A percentile compares a stretch with the other conserved stretches of the same genome.
These are phyloP conservation scores for Gossypium stocksii DNA, from an alignment of 345 rosid species.

Conservation along the genomic window DNA sequence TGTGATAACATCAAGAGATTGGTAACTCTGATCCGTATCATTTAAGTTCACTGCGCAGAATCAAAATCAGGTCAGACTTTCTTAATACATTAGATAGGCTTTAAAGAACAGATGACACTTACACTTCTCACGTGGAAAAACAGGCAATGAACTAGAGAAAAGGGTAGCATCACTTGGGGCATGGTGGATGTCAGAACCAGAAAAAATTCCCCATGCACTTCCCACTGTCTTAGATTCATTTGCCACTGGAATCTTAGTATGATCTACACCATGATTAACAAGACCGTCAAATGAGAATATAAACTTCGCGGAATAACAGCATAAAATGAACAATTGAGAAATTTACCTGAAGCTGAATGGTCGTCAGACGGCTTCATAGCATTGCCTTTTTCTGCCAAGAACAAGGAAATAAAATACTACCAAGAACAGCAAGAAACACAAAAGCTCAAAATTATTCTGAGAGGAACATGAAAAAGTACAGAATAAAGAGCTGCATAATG, in stretches of 20 bases:
- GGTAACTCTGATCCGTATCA: conserved; percentile 25
- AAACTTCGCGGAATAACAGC: background rate
- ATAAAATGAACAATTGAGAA: conserved; percentile 8
- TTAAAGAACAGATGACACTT: conserved; percentile 20
- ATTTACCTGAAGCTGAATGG: conserved; percentile 31
- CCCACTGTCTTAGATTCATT: conserved; percentile 30
- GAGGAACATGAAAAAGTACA: too few species aligned
- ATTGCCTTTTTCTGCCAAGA: conserved; percentile 20
- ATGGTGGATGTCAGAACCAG: conserved; percentile 34
- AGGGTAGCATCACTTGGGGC: conserved; percentile 48
- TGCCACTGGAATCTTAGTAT: conserved; percentile 20
- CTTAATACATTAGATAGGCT: background rate
- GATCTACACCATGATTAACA: conserved; percentile 25
- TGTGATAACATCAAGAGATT: conserved; percentile 34
- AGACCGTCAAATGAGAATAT: conserved; percentile 8
- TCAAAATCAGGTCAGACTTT: conserved; percentile 19
- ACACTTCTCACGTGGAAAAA: conserved; percentile 55
- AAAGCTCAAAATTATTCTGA: too few species aligned
- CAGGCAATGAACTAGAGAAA: conserved; percentile 65
- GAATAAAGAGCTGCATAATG: too few species aligned
- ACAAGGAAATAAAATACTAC: background rate
- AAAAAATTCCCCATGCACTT: conserved; percentile 30
- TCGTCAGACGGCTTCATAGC: conserved; percentile 36
- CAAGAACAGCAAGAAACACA: too few species aligned
- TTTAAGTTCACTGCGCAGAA: conserved; percentile 44